Evolutionary conservation across 305 asterid species (phyloP), one percentile per base, ranked within the genome.

Genomic region (Fraxinus latifolia): DNA sequence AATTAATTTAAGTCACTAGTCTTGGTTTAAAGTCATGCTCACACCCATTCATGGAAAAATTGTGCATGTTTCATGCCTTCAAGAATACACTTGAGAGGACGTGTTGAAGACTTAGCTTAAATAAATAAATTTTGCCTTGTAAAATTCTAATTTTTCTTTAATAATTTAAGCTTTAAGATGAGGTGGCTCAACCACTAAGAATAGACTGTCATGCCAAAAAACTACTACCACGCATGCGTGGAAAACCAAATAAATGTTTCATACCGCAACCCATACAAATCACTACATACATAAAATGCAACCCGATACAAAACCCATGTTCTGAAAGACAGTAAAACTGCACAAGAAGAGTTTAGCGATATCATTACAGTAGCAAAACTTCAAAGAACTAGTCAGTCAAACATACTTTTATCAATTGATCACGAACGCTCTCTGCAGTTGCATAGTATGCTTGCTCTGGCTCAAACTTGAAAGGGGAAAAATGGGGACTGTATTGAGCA

Each of bases 371-470:
- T 39, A 42, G 62, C 85, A 47, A 47, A 76, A 27, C 47, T 76
- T 76, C n/a, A 15, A 84, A 60, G 9, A 2, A 81, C 17, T 3
- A 17, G 36, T 25, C 11, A 67, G 62, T 76, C 60, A 76, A 89
- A 62, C 82, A 36, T 89, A 94, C 99, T 90, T 94, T 92, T 86
- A 96, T 91, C 89, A 94, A 80, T 44, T 89, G 93, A 88, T 96
- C 98, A 37, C 98, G 97, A 39, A 96, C 92, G 72, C 99, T 96
- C 74, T 93, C 97, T 42, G 99, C 99, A 53, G 99, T 93, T 55
- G 99, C 99, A 83, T 87, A 96, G 84, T 81, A 96, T 15, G 97
- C 98, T 88, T 96, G 98, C 90, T 94, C 97, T 0, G 94, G 95
- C 81, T 96, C 99, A 79, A 93, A 96, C 89, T 93, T 96, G 87